Evolutionary conservation across 495 filamentous ascomycete genomes (phyloP), one percentile per base, ranked within the genome.

Genomic region (Cercophora sp.): DNA sequence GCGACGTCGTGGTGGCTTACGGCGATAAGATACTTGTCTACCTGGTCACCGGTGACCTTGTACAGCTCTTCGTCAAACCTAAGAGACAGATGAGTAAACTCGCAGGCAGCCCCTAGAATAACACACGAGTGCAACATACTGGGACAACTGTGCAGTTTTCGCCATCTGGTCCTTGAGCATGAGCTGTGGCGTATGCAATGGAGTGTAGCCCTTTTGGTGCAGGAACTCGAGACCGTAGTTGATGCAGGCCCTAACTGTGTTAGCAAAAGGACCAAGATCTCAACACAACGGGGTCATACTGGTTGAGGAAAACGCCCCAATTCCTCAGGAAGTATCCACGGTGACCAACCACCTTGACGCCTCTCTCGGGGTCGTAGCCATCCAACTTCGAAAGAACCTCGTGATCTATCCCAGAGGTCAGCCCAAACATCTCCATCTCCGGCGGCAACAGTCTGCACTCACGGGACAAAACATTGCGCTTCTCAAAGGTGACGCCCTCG

Each of bases 61-160:
- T 98, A 98, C 32, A 97, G 70, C 63, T 97, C 91, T 67, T 98
- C 93, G 59, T 97, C 93, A 62, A 97, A 98, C n/a, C n/a, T n/a
- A 19, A 49, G 53, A 10, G 5, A 27, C 9, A 18, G 18, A 22
- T 43, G 18, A 43, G 40, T 43, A 23, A 34, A n/a, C 19, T 4
- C 13, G 5, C 5, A 15, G 19, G 8, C 10, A 37, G 6, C 34
- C 15, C 3, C 34, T 3, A 8, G 34, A 4, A 16, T n/a, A 24
- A 36, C 54, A 20, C 34, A 56, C 57, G n/a, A n/a, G n/a, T n/a
- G n/a, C n/a, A n/a, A n/a, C n/a, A n/a, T n/a, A n/a, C 40, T 97
- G 88, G 63, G 92, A 89, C 15, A 98, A 82, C 72, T 98, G 94
- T 3, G 93, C 93, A 1, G 93, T 98, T 75, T 96, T 96, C n/a